Base-by-base conservation (phyloP, 2,329 filamentous ascomycete genomes). In the Xylaria arbuscula region DNA sequence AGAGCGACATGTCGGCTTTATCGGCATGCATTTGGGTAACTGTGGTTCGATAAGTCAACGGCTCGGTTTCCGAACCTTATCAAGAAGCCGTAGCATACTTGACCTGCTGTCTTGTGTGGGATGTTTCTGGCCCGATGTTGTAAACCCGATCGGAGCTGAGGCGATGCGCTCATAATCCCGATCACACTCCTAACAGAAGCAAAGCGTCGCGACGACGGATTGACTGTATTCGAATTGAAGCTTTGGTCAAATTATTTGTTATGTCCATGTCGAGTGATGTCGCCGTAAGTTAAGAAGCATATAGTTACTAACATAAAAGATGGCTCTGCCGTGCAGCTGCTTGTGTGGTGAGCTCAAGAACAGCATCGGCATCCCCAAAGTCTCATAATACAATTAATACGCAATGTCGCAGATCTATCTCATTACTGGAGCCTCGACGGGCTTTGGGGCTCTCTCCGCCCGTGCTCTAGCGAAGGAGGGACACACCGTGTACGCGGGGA, bases 371-470 rank as follows among this genome's bases (percentile, higher is more conserved):
- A 47, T 17, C 34, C 34, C 4, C 24, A 61, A 17, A 36, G 19
- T 22, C 15, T 15, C 4, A n/a, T 9, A 32, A 28, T 7, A 51
- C 11, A 51, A 13, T 5, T 34, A 57, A 47, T 32, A 42, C n/a
- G 2, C 24, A 54, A 68, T 68, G 62, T 55, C 66, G 3, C 62
- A 68, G 47, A 40, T 62, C 32, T 67, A 67, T 11, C 54, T 66
- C 17, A 69, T 69, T 9, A 66, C 67, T 8, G 67, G 67, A 40
- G 63, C 67, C 40, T 69, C 67, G 2, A 66, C 67, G 3, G 63
- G 67, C 2, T 69, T 69, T 28, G 58, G 67, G 3, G 67, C 67
- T 24, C 58, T 69, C 24, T 34, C 63, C 38, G 67, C 67, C n/a
- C 63, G 67, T 13, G 67, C 67, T 2, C 53, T 69, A 17, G 67